Evolutionary conservation across 768 basidiomycete species (phyloP).

Genomic region (Serendipita vermifera): DNA sequence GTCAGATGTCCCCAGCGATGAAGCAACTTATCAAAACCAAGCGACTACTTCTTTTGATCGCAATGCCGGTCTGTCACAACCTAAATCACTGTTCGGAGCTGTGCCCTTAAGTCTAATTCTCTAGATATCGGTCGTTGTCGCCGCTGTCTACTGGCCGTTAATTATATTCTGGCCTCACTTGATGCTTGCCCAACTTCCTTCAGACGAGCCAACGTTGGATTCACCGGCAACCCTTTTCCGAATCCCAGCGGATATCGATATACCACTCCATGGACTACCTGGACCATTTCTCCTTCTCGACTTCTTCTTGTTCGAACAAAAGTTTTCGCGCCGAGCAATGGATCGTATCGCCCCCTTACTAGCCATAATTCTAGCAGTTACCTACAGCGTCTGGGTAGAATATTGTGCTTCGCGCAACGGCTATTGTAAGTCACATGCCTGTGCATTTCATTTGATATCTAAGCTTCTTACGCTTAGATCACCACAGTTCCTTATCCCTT

Average conservation of each 20-base stretch:
- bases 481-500: slow-evolving; percentile 70
- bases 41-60: slow-evolving; percentile 45
- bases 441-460: neutral
- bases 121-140: slow-evolving; percentile 36
- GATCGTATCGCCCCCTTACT: slow-evolving; percentile 24
- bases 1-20: slow-evolving; percentile 22
- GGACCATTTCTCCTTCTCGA: slow-evolving; percentile 45
- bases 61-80: slow-evolving; percentile 44
- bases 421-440: slow-evolving; percentile 35
- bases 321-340: slow-evolving; percentile 31
- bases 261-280: slow-evolving; percentile 55
- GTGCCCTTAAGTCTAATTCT: slow-evolving; percentile 23
- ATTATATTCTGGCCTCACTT: slow-evolving; percentile 41
- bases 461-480: slow-evolving; percentile 3
- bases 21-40: slow-evolving; percentile 31
- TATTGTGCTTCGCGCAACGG: slow-evolving; percentile 50
- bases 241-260: slow-evolving; percentile 40
- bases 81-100: slow-evolving; percentile 22
- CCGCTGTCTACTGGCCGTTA: slow-evolving; percentile 58
- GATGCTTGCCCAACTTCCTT: slow-evolving; percentile 30
- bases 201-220: slow-evolving; percentile 18
- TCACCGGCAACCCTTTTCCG: slow-evolving; percentile 27
- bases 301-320: slow-evolving; percentile 53
- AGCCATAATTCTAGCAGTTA: slow-evolving; percentile 24
- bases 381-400: slow-evolving; percentile 57